phyloP scores from a whole-genome alignment of 106 monocot species.

The Dendrobium chrysotoxum region DNA sequence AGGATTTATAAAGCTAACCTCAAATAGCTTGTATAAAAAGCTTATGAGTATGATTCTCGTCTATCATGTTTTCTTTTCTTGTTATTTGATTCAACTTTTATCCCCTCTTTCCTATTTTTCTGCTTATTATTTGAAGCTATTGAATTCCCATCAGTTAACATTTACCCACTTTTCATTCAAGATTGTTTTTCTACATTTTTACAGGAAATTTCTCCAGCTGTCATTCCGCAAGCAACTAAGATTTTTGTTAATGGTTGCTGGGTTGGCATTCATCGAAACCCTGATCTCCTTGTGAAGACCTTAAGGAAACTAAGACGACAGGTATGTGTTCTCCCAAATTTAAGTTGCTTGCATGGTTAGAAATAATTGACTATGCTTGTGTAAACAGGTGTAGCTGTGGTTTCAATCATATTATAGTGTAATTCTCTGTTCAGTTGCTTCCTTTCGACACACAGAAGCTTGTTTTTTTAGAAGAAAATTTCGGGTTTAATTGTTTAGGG shows the following conservation, averaged over 20 bases:
- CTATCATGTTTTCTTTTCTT: not conserved
- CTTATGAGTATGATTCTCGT: not conserved
- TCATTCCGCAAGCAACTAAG: conserved; percentile 95
- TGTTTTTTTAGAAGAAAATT: not conserved
- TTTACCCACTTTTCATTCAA: not conserved
- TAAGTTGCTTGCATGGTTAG: not conserved
- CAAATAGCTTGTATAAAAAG: not conserved
- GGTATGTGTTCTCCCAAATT: conserved; percentile 26
- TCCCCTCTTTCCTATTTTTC: not conserved
- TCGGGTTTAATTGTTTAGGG: not conserved
- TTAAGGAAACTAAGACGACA: conserved; percentile 88
- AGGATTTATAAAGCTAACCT: not conserved
- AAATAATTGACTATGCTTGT: not conserved
- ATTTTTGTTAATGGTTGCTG: conserved; percentile 98
- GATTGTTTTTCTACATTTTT: conserved; percentile 6
- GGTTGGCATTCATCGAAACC: conserved; percentile 97
- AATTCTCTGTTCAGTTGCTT: not conserved
- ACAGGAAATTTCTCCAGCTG: conserved; percentile 98
- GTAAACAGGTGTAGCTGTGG: not conserved
- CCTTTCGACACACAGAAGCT: not conserved
- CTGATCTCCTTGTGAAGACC: conserved; percentile 89
- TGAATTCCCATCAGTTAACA: not conserved
- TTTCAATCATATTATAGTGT: not conserved
- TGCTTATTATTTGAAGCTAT: not conserved
- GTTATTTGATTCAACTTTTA: not conserved